Conservation (phyloP, 306 rosid species). For the Vigna mungo region DNA sequence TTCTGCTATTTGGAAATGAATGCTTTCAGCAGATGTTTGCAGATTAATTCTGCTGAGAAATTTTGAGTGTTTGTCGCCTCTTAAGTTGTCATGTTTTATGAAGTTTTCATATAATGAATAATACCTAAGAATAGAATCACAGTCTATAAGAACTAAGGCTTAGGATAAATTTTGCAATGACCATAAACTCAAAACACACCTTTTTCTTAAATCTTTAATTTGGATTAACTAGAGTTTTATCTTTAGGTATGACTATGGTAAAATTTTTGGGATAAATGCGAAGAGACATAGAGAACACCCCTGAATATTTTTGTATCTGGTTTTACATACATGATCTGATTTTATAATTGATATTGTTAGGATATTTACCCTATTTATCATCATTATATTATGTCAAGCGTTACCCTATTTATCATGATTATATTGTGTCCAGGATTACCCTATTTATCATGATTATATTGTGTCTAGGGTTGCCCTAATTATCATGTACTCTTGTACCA, state of each 20-base stretch:
- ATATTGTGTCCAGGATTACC: too few species aligned
- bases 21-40: not conserved
- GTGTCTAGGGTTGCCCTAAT: too few species aligned
- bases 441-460: too few species aligned
- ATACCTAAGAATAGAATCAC: not conserved
- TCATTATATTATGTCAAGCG: too few species aligned
- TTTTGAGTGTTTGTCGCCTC: not conserved
- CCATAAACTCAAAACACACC: not conserved
- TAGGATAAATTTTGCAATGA: not conserved
- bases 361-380: too few species aligned
- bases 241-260: constrained; percentile 3
- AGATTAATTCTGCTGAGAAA: not conserved
- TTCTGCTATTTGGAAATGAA: not conserved
- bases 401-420: too few species aligned
- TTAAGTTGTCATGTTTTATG: not conserved
- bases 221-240: constrained; percentile 23
- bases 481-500: too few species aligned
- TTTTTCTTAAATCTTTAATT: not conserved
- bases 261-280: constrained; percentile 1
- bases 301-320: not conserved
- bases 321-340: not conserved
- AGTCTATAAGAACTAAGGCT: not conserved
- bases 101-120: not conserved
- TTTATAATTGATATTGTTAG: not conserved
- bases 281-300: not conserved